These are phyloP conservation scores for Orbilia blumenaviensis DNA, from an alignment of 2,329 filamentous ascomycete genomes.

Conservation along the genomic window DNA sequence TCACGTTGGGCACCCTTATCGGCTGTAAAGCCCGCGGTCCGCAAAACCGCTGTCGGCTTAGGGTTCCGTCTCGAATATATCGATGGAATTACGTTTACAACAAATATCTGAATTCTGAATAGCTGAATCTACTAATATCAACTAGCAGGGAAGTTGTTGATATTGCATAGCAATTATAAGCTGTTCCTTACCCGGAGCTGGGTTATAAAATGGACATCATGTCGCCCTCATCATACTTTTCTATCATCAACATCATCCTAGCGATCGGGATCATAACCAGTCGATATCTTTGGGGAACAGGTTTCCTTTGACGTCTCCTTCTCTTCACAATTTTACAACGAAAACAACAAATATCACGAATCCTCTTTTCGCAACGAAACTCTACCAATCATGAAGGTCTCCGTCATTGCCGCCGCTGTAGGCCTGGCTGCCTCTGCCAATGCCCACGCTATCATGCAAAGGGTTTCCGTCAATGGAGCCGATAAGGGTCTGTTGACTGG, in stretches of 20 bases:
- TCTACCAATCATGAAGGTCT: conserved; percentile 37
- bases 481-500: conserved; percentile 66
- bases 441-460: conserved; percentile 54
- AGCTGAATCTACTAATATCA: neutral
- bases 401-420: conserved; percentile 26
- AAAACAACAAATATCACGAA: conserved; percentile 33
- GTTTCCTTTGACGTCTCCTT: conserved; percentile 25
- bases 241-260: conserved; percentile 21
- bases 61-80: conserved; percentile 50
- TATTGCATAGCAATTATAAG: conserved; percentile 15
- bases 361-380: neutral
- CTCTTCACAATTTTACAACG: conserved; percentile 33
- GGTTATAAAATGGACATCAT: conserved; percentile 39
- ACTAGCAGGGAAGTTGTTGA: conserved; percentile 19
- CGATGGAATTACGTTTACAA: conserved; percentile 13
- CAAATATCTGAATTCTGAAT: neutral
- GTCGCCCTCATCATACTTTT: neutral
- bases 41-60: conserved; percentile 50
- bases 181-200: neutral
- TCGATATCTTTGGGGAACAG: conserved; percentile 34
- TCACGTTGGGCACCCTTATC: conserved; percentile 26
- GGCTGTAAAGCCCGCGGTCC: conserved; percentile 40
- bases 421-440: conserved; percentile 47
- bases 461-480: conserved; percentile 64
- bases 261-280: conserved; percentile 35